Conservation (phyloP, 768 basidiomycete species). For the Hygrophorus pudorinus region DNA sequence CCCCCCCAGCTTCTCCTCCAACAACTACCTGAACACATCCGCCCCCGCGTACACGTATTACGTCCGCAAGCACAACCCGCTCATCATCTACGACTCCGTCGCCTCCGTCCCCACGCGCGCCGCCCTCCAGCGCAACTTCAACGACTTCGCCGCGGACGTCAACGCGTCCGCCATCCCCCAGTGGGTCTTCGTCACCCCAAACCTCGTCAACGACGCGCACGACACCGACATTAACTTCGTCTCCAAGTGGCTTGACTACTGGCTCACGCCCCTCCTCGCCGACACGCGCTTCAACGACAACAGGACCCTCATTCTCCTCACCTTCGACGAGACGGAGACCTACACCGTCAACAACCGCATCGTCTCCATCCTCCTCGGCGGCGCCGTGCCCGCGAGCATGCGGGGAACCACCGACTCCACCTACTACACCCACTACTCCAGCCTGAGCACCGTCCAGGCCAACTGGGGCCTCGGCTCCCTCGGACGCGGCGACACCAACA, state of each 20-base stretch:
- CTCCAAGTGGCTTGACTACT: conserved; percentile 35
- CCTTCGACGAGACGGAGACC: conserved; percentile 48
- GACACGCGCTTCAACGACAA: conserved; percentile 43
- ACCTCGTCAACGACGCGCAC: conserved; percentile 51
- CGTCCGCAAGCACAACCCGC: conserved; percentile 47
- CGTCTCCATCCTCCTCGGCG: conserved; percentile 30
- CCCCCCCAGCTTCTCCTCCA: conserved; percentile 20
- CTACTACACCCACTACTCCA: conserved; percentile 56
- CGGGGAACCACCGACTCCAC: conserved; percentile 37
- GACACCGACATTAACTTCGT: conserved; percentile 46
- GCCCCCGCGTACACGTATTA: conserved; percentile 37
- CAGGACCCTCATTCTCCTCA: conserved; percentile 47
- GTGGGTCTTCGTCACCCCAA: conserved; percentile 56
- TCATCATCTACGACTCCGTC: conserved; percentile 42
- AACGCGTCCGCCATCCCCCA: conserved; percentile 41
- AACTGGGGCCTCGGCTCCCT: conserved; percentile 57
- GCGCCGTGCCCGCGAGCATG: conserved; percentile 31
- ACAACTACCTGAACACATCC: conserved; percentile 27
- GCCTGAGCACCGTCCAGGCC: conserved; percentile 42
- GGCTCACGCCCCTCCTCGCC: conserved; percentile 40
- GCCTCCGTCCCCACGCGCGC: conserved; percentile 30
- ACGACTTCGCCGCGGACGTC: conserved; percentile 49
- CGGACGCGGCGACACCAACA: conserved; percentile 46
- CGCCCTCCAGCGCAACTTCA: conserved; percentile 45
- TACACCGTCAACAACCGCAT: conserved; percentile 36